Evolutionary conservation across 495 filamentous ascomycete genomes (phyloP).

Genomic region (Niebla homalea): DNA sequence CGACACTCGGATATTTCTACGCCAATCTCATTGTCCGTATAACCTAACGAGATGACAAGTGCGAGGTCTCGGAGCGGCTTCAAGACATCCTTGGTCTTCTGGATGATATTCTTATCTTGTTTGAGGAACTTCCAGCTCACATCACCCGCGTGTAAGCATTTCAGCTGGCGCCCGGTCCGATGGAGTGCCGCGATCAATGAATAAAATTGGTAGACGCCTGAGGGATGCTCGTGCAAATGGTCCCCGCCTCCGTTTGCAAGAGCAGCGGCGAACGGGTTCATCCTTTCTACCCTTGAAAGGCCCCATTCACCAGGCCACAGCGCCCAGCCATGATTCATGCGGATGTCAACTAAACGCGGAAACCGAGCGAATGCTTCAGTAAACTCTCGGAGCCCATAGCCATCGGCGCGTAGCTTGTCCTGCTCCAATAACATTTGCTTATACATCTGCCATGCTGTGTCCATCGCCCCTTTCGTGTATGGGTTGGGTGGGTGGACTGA

Average conservation of each 20-base stretch:
- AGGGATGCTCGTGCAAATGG: too few relatives aligned
- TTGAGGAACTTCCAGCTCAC: neutral
- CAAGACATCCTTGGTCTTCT: neutral
- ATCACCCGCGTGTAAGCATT: neutral
- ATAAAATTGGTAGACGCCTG: neutral
- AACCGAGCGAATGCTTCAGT: neutral
- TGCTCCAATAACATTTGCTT: neutral
- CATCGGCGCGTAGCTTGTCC: neutral
- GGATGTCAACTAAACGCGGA: neutral
- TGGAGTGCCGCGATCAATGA: neutral
- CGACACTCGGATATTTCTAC: neutral
- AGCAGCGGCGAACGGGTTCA: too few relatives aligned
- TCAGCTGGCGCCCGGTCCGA: neutral
- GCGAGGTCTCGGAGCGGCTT: neutral
- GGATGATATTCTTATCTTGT: neutral
- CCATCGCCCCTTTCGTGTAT: neutral
- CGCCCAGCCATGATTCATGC: neutral
- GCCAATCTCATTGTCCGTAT: neutral
- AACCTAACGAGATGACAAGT: neutral
- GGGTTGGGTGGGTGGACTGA: neutral
- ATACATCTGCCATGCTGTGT: constrained; percentile 1
- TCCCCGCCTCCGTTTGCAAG: too few relatives aligned
- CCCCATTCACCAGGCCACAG: neutral
- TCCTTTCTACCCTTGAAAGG: neutral
- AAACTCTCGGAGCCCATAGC: neutral